Conservation (phyloP, 169 alveolate species). For the Plasmodium relictum region DNA sequence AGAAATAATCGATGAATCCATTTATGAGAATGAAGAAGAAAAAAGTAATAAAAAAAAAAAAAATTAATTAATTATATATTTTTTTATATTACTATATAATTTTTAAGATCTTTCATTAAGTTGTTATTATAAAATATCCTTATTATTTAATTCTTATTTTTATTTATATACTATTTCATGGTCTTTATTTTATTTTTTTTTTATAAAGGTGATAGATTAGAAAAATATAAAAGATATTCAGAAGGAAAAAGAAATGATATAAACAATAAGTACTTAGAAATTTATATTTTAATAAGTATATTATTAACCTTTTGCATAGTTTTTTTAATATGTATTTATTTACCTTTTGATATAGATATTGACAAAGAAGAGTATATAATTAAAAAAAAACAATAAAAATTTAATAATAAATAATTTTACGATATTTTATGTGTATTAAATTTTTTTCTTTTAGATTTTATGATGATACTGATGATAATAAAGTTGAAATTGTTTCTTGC, state of each 20-base stretch:
- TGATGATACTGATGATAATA: slow-evolving; percentile 10
- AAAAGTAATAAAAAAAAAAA: slow-evolving; percentile 28
- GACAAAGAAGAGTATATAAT: slow-evolving; percentile 9
- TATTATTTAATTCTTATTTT: not conserved
- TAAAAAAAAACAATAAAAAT: not conserved
- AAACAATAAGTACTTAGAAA: slow-evolving; percentile 14
- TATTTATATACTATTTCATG: not conserved
- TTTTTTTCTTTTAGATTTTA: slow-evolving; percentile 14
- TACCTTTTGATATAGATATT: slow-evolving; percentile 23
- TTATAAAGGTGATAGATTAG: slow-evolving; percentile 43
- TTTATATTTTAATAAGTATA: slow-evolving; percentile 25
- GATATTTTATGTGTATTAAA: not conserved
- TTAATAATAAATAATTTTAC: not conserved
- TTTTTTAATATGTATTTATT: slow-evolving; percentile 37
- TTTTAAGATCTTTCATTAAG: not conserved
- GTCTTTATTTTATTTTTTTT: not conserved
- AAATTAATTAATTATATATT: not conserved
- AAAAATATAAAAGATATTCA: slow-evolving; percentile 45
- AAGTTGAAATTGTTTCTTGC: slow-evolving; percentile 25
- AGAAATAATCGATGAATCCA: slow-evolving; percentile 35
- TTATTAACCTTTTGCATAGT: slow-evolving; percentile 26
- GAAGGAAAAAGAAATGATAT: slow-evolving; percentile 57
- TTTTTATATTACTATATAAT: not conserved
- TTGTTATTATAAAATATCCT: not conserved
- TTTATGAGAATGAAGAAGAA: slow-evolving; percentile 51